These are phyloP conservation scores for Pelargonium citronellum DNA, from an alignment of 441 rosid species.

Conservation along the genomic window DNA sequence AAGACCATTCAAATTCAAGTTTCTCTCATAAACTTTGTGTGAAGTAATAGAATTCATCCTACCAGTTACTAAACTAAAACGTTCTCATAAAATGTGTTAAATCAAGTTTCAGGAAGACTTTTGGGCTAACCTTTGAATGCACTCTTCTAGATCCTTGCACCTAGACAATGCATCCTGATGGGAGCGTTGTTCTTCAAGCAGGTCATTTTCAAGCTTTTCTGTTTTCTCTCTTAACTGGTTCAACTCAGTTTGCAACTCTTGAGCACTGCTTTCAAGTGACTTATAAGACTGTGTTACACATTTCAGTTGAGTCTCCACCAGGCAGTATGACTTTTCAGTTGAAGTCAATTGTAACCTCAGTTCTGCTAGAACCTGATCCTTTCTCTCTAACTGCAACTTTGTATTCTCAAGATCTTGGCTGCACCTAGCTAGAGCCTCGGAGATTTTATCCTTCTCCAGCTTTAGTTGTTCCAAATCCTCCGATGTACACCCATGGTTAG, in stretches of 20 bases:
- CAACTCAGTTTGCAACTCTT: background rate
- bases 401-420: slow-evolving; percentile 5
- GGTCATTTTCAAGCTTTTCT: background rate
- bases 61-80: background rate
- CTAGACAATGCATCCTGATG: background rate
- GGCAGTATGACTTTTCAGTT: slow-evolving; percentile 1
- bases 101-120: background rate
- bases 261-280: background rate
- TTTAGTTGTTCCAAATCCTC: background rate
- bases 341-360: background rate
- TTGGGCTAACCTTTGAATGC: slow-evolving; percentile 5
- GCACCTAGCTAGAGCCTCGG: background rate
- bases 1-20: background rate
- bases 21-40: no score
- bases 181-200: background rate
- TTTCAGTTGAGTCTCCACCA: slow-evolving; percentile 4
- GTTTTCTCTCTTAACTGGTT: slow-evolving; percentile 1
- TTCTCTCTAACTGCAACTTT: background rate
- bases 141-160: slow-evolving; percentile 2
- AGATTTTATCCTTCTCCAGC: background rate
- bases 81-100: background rate
- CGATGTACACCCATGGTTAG: background rate
- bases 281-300: background rate
- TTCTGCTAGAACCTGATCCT: slow-evolving; percentile 4
- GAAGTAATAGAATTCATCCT: no score